A percentile compares a stretch with the other conserved stretches of the same genome.
Conservation (phyloP, 192 early-diverging fungal species). For the Phycomyces blakesleeanus region DNA sequence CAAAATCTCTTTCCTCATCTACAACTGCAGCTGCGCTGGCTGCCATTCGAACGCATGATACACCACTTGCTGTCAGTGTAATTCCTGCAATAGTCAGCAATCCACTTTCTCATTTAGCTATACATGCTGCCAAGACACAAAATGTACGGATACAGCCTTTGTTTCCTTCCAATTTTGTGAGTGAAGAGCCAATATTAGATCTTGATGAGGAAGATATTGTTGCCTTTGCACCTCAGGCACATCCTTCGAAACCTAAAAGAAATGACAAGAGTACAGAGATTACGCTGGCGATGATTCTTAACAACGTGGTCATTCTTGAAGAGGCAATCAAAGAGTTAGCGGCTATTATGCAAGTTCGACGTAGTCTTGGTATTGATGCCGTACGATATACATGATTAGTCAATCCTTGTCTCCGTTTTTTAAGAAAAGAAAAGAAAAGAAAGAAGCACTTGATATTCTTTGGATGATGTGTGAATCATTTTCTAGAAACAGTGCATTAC, state of each 20-base stretch:
- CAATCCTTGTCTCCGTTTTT: too few relatives aligned
- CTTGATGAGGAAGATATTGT: conserved; percentile 42
- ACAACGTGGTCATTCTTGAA: conserved; percentile 89
- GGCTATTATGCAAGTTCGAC: conserved; percentile 73
- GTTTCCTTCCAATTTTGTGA: conserved; percentile 52
- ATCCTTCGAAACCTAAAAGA: conserved; percentile 29
- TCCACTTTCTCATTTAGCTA: conserved; percentile 21
- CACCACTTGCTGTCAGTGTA: conserved; percentile 40
- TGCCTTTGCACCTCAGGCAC: conserved; percentile 32
- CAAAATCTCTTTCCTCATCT: conserved; percentile 9
- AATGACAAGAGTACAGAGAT: conserved; percentile 46
- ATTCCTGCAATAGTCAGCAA: conserved; percentile 27
- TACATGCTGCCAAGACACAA: conserved; percentile 38
- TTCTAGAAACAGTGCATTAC: too few relatives aligned
- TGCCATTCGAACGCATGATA: not conserved
- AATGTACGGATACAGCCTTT: conserved; percentile 49
- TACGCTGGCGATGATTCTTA: conserved; percentile 60
- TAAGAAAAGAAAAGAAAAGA: too few relatives aligned
- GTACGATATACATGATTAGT: conserved; percentile 31
- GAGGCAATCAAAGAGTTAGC: conserved; percentile 91
- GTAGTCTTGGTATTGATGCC: conserved; percentile 72
- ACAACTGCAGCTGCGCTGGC: not conserved
- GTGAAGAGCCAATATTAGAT: conserved; percentile 37
- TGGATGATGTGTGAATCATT: too few relatives aligned
- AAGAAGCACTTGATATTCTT: too few relatives aligned